These are phyloP conservation scores for Populus hybrid DNA, from an alignment of 441 rosid species.

Conservation along the genomic window DNA sequence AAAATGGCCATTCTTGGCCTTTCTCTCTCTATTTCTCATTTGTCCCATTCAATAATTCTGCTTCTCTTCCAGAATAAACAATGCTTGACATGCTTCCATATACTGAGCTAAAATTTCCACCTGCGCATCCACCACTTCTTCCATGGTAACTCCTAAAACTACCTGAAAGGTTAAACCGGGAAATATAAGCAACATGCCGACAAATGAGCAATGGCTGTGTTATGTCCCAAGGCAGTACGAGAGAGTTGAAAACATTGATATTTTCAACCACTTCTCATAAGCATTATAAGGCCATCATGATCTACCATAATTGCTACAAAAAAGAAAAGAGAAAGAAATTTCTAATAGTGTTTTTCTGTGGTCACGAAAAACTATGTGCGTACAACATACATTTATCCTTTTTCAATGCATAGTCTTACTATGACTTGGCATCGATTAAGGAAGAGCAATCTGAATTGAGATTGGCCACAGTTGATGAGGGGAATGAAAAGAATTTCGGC, in stretches of 20 bases:
- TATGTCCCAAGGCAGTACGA: neutral
- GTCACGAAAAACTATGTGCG: neutral
- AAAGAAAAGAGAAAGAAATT: neutral
- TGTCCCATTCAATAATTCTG: neutral
- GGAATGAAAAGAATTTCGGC: neutral
- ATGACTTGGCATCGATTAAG: too few relatives aligned
- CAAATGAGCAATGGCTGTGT: neutral
- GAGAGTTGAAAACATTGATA: neutral
- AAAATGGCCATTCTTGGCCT: neutral
- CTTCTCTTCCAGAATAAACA: constrained; percentile 1
- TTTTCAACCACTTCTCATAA: neutral
- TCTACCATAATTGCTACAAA: neutral
- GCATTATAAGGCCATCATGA: neutral
- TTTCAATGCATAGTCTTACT: neutral
- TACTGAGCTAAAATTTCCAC: neutral
- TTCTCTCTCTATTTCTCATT: neutral
- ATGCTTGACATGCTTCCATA: constrained; percentile 9
- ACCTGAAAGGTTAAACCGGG: constrained; percentile 5
- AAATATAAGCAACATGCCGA: neutral
- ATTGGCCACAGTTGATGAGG: neutral
- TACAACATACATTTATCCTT: neutral
- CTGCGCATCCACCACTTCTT: neutral
- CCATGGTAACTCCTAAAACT: constrained; percentile 1
- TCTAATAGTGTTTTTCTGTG: too few relatives aligned
- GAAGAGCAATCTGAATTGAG: neutral